Evolutionary conservation across 2,329 filamentous ascomycete species (phyloP).

Genomic region (Aspergillus transmontanensis): DNA sequence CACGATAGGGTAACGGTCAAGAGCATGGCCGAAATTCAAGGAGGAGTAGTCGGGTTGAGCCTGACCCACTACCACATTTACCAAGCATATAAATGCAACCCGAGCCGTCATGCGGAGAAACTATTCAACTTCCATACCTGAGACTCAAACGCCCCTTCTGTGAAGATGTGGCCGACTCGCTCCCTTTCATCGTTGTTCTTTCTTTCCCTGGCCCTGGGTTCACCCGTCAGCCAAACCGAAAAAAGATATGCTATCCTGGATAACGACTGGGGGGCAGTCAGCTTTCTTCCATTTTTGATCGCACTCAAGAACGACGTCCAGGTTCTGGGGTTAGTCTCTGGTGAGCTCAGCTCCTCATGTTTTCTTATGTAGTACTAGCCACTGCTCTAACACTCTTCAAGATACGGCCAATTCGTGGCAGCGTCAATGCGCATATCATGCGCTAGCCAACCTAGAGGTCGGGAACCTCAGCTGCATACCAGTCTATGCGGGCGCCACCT

Average conservation of each 20-base stretch:
- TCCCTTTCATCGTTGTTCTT: background rate
- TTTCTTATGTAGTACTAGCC: background rate
- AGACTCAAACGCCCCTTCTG: background rate
- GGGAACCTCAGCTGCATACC: constrained; percentile 53
- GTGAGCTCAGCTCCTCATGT: constrained; percentile 10
- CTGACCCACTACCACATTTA: background rate
- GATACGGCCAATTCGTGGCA: constrained; percentile 52
- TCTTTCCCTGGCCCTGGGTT: background rate
- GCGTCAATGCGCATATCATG: constrained; percentile 49
- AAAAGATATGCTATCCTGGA: constrained; percentile 45
- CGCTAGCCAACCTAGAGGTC: constrained; percentile 50
- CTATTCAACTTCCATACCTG: background rate
- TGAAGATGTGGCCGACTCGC: background rate
- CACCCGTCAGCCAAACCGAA: constrained; percentile 6
- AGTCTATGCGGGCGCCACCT: constrained; percentile 50
- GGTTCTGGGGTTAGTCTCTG: constrained; percentile 44
- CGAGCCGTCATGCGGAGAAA: background rate
- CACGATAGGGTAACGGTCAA: background rate
- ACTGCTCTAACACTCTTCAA: constrained; percentile 13
- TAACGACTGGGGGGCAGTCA: constrained; percentile 50
- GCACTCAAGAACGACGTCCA: constrained; percentile 50
- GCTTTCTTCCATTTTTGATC: constrained; percentile 49
- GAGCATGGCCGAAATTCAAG: background rate
- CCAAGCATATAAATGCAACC: background rate
- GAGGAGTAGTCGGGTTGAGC: background rate